These are phyloP conservation scores for Trichocladium uniseriatum DNA, from an alignment of 495 filamentous ascomycete species.

Conservation along the genomic window DNA sequence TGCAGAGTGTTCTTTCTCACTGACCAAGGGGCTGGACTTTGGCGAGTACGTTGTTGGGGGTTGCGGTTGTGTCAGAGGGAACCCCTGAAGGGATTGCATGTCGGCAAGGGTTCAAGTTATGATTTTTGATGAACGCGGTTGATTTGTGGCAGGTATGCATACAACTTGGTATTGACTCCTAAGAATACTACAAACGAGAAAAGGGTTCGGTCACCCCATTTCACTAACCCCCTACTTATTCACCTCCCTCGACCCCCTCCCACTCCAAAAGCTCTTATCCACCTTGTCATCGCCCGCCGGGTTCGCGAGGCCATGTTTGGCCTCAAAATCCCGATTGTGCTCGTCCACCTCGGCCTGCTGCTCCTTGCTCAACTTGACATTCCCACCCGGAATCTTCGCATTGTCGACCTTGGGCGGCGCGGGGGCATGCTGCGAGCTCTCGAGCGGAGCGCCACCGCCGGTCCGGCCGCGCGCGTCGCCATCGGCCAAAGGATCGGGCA, in stretches of 20 bases:
- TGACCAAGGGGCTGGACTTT: too few species aligned
- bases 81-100: too few species aligned
- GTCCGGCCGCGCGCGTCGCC: slow-evolving; percentile 29
- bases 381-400: slow-evolving; percentile 25
- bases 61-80: too few species aligned
- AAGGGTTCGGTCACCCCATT: too few species aligned
- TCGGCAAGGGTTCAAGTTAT: too few species aligned
- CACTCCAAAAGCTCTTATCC: slow-evolving; percentile 40
- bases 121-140: too few species aligned
- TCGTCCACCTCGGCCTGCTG: slow-evolving; percentile 42
- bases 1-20: too few species aligned
- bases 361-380: slow-evolving; percentile 32
- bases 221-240: neutral
- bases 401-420: slow-evolving; percentile 41
- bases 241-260: slow-evolving; percentile 5
- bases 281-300: slow-evolving; percentile 38
- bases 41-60: too few species aligned
- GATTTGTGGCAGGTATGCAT: too few species aligned
- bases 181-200: too few species aligned
- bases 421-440: slow-evolving; percentile 31
- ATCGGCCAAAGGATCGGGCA: slow-evolving; percentile 20
- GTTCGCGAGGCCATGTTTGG: slow-evolving; percentile 35
- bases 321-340: slow-evolving; percentile 45
- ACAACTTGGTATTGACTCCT: too few species aligned
- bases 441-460: slow-evolving; percentile 32